phyloP scores from a whole-genome alignment of 2,329 filamentous ascomycete species.

The Xylariaceae sp. region DNA sequence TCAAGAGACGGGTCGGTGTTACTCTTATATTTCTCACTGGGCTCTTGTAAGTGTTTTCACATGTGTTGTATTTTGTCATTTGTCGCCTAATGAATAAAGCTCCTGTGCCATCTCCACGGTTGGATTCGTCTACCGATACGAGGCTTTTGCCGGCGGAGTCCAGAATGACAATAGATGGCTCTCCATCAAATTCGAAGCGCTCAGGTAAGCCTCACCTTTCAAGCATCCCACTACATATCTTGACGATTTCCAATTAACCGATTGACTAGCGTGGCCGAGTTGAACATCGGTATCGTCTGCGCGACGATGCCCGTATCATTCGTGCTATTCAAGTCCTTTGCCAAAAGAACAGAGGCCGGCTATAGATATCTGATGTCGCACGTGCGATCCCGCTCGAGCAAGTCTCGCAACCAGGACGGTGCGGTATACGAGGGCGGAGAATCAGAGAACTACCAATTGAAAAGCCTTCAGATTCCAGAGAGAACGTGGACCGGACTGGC shows the following conservation, averaged over 20 bases:
- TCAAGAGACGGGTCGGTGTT: neutral
- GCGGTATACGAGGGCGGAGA: neutral
- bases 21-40: neutral
- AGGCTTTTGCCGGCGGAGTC: too few species aligned
- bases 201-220: neutral
- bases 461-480: neutral
- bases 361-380: neutral
- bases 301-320: conserved; percentile 13
- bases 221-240: neutral
- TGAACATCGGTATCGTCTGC: conserved; percentile 17
- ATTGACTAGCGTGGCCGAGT: conserved; percentile 12
- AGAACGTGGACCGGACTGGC: neutral
- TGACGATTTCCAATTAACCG: neutral
- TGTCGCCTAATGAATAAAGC: neutral
- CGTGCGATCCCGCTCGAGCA: neutral
- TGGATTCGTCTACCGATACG: neutral
- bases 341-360: neutral
- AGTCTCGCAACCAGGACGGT: neutral
- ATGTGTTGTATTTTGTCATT: neutral
- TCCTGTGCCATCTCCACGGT: neutral
- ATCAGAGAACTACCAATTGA: neutral
- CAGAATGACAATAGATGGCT: neutral
- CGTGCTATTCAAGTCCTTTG: neutral
- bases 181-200: neutral
- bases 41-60: neutral